phyloP scores from a whole-genome alignment of 768 basidiomycete species.

The Pleurotus salmoneostramineus region DNA sequence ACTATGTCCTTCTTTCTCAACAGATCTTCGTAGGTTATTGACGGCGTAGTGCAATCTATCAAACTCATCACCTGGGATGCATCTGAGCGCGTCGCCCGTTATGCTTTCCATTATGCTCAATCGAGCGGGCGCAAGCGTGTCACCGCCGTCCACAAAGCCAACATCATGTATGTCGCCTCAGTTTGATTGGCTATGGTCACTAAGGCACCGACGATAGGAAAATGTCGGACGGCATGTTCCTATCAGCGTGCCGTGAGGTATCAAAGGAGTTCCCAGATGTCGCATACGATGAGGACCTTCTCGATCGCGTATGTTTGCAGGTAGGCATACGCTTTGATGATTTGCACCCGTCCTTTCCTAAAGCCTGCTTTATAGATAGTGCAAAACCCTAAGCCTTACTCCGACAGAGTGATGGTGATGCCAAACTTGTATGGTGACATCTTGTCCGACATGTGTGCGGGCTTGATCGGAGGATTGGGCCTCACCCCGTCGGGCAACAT shows the following conservation, averaged over 20 bases:
- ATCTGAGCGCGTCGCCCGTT: slow-evolving; percentile 96
- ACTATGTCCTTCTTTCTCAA: slow-evolving; percentile 1
- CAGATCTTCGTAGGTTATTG: slow-evolving; percentile 63
- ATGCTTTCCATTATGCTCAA: slow-evolving; percentile 98
- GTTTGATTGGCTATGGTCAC: background rate
- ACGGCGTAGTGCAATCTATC: slow-evolving; percentile 98
- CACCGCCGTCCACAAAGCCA: slow-evolving; percentile 99
- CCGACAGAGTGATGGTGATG: slow-evolving; percentile 99
- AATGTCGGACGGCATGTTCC: slow-evolving; percentile 99
- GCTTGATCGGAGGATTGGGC: slow-evolving; percentile 95
- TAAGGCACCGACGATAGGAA: slow-evolving; percentile 57
- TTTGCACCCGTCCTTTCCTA: too few species aligned
- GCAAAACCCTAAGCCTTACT: slow-evolving; percentile 89
- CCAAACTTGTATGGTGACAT: slow-evolving; percentile 97
- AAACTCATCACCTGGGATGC: slow-evolving; percentile 99
- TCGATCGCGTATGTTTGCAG: slow-evolving; percentile 94
- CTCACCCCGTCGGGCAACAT: slow-evolving; percentile 98
- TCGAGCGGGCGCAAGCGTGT: slow-evolving; percentile 84
- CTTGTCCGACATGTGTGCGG: slow-evolving; percentile 97
- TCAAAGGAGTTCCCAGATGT: slow-evolving; percentile 94
- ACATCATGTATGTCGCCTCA: slow-evolving; percentile 78
- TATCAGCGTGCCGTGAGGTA: slow-evolving; percentile 94
- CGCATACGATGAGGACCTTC: slow-evolving; percentile 92
- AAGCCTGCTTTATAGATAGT: slow-evolving; percentile 53
- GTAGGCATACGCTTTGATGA: slow-evolving; percentile 29